phyloP scores from a whole-genome alignment of 1,139 yeast genomes.

The Kurtzmaniella quercitrusa region DNA sequence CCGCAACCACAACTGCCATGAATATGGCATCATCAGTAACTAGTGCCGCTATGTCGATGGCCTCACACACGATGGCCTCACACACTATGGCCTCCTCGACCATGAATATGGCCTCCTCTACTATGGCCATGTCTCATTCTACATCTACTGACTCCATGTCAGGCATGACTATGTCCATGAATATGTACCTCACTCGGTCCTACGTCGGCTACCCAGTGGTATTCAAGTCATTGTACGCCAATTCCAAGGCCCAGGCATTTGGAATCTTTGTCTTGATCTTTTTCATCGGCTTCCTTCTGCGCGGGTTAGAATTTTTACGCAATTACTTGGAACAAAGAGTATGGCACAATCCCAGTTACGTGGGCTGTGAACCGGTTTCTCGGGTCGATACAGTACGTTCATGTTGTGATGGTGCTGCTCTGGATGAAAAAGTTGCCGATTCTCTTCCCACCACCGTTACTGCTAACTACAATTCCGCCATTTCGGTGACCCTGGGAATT shows the following conservation, averaged over 20 bases:
- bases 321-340: constrained; percentile 65
- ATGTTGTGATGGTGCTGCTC: constrained; percentile 5
- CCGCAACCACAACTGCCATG: background rate
- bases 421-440: constrained; percentile 13
- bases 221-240: constrained; percentile 50
- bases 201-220: constrained; percentile 57
- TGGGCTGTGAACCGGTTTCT: constrained; percentile 9
- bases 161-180: constrained; percentile 37
- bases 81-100: constrained; percentile 2
- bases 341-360: constrained; percentile 42
- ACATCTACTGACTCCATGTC: constrained; percentile 7
- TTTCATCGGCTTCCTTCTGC: constrained; percentile 51
- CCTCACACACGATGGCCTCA: no score
- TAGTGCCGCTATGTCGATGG: background rate
- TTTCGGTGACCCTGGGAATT: constrained; percentile 22
- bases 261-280: constrained; percentile 65
- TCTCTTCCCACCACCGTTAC: constrained; percentile 7
- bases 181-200: constrained; percentile 49
- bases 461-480: constrained; percentile 1
- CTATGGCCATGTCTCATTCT: constrained; percentile 9
- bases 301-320: constrained; percentile 55
- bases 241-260: constrained; percentile 56
- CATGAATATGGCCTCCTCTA: constrained; percentile 11
- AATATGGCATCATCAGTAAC: background rate
- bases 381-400: background rate